Base-by-base conservation (phyloP, 2,329 filamentous ascomycete genomes). In the Myriosclerotinia curreyana region DNA sequence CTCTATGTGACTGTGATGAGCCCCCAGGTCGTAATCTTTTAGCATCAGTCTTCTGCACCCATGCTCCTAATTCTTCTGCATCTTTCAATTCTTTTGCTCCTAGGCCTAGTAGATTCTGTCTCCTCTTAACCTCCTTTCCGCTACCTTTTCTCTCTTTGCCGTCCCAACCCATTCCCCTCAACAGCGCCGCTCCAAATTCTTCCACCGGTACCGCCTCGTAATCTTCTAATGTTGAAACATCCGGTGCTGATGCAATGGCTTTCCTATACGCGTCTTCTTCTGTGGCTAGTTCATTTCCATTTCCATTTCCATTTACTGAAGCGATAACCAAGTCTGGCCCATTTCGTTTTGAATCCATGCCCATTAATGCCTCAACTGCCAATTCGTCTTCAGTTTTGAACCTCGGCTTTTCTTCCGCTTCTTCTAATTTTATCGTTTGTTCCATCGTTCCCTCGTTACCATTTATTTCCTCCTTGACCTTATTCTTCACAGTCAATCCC, bases 161-260 rank as follows among this genome's bases (percentile, higher is more conserved):
- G 88, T 97, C 92, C 93, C 94, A 97, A 11, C 95, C 95, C 90
- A 98, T 97, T 12, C 93, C 92, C 40, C 93, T 86, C 44, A 99
- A 82, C 68, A 98, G 81, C 0, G 93, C 92, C 22, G 92, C 90
- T 9, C 95, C 95, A 69, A 98, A 99, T 71, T 97, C 92, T 70
- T 97, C 94, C 20, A 98, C 92, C 0, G 95, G 94, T 67, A 96
- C 89, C 15, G 89, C 87, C 65, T 90, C 88, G 77, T 98, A 98
- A 72, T 95, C 91, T 42, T 91, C 90, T 22, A 96, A 79, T 0
- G 87, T 90, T 5, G 92, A 88, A 38, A 85, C 82, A 28, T 92
- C 89, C 1, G 92, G 92, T 0, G 92, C 88, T 34, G 83, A 79
- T 15, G 83, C 81, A 38, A 93, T 83, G 74, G 94, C 91, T 34